Base-by-base conservation (phyloP, 768 basidiomycete genomes). In the Leccinum disarticulatum region DNA sequence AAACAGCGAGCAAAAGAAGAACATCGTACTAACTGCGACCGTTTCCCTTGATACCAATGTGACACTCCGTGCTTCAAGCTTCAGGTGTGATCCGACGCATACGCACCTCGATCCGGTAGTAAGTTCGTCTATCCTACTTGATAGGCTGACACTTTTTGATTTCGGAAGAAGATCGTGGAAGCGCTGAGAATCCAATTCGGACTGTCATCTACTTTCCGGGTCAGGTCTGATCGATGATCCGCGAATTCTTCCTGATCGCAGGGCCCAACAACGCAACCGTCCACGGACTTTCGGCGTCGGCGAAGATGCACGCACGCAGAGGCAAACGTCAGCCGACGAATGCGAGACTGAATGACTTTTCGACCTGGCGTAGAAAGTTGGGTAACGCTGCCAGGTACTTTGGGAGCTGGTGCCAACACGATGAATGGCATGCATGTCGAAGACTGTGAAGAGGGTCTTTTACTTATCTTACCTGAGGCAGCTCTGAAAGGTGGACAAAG, bases 241-340 rank as follows among this genome's bases (percentile, higher is more conserved):
- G 22, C 30, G 13, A n/a, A 27, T 61, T 27, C 28, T 27, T 50
- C 35, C 3, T 38, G n/a, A n/a, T 17, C 30, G 25, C 38, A 13
- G 2, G 19, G 19, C 57, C 50, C 54, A 22, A 55, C n/a, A n/a
- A 28, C 5, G 13, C 25, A 28, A 28, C 52, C 19, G 19, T 30
- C 41, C 30, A 6, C 73, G 77, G 73, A 76, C 81, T 1, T 81
- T 79, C 61, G 78, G 80, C 3, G 59, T 79, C 61, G 78, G 80
- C 3, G 59, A 77, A 70, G 78, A 77, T 76, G 41, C 52, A 65
- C 56, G 10, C 3, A 22, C 6, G 1, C 3, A 22, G 27, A 4
- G 10, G 17, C 47, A 38, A n/a, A 19, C 15, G 13, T 22, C 15
- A n/a, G 19, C 14, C 9, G 11, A 46, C 31, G 30, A 57, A 15